Percentiles rank a stretch among this genome's conserved stretches.
Conservation (phyloP, 108 stramenopile genomes). For the Pinguiococcus pyrenoidosus region DNA sequence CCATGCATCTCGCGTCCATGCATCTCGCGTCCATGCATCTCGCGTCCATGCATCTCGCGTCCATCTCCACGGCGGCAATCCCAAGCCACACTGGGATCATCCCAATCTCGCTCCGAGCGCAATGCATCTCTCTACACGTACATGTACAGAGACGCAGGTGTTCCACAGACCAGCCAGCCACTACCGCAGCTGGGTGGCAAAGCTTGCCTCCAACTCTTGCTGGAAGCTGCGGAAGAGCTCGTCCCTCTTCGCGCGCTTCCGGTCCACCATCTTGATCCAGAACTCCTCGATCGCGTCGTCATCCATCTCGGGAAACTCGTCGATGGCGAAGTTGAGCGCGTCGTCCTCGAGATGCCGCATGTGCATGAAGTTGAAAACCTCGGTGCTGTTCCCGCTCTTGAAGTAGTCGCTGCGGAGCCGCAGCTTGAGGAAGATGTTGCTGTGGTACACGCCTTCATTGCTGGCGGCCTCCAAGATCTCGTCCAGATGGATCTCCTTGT, state of each 20-base stretch:
- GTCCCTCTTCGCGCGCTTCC: neutral
- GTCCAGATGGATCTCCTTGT: neutral
- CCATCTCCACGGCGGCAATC: no score
- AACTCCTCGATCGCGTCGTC: conserved; percentile 8
- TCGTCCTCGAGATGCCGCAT: conserved; percentile 1
- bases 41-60: no score
- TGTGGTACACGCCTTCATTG: conserved; percentile 4
- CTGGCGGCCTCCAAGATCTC: neutral
- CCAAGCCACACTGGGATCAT: no score
- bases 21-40: no score
- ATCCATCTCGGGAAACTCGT: conserved; percentile 11
- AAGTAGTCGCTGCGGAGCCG: neutral
- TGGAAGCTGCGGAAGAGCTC: neutral
- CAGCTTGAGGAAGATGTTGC: neutral
- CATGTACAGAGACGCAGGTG: no score
- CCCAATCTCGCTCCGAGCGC: no score
- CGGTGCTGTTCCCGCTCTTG: neutral
- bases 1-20: no score
- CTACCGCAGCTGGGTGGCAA: no score
- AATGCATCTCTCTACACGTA: no score
- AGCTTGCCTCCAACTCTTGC: no score
- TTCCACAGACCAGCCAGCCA: no score
- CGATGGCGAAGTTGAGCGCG: neutral
- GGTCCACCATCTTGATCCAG: conserved; percentile 1
- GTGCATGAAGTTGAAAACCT: neutral